phyloP scores from a whole-genome alignment of 2,329 filamentous ascomycete genomes.

The Dryadomyces sulphureus region DNA sequence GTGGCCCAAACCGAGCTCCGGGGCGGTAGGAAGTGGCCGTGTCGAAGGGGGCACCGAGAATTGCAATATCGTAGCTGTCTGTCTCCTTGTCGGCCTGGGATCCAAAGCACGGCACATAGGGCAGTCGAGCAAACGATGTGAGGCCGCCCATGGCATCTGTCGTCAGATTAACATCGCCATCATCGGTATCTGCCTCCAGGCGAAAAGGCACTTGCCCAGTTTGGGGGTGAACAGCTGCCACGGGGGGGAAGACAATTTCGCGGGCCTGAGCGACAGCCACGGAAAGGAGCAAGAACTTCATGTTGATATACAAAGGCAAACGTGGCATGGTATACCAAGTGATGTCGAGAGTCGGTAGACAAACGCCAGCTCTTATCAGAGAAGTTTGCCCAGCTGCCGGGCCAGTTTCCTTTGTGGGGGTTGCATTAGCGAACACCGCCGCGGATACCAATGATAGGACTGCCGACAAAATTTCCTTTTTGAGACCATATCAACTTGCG shows the following conservation, averaged over 20 bases:
- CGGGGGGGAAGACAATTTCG: slow-evolving; percentile 8
- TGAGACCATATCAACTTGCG: background rate
- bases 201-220: background rate
- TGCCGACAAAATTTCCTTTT: background rate
- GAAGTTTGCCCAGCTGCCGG: background rate
- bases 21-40: slow-evolving; percentile 19
- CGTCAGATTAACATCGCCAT: slow-evolving; percentile 22
- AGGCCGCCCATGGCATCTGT: slow-evolving; percentile 37
- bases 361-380: background rate
- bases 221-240: slow-evolving; percentile 2
- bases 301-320: background rate
- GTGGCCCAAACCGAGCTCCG: slow-evolving; percentile 16
- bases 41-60: slow-evolving; percentile 35
- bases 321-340: background rate
- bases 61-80: slow-evolving; percentile 41
- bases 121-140: slow-evolving; percentile 47
- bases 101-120: slow-evolving; percentile 41
- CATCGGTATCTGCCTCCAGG: background rate
- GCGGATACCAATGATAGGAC: background rate
- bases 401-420: background rate
- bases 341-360: background rate
- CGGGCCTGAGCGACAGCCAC: slow-evolving; percentile 5
- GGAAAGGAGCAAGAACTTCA: background rate
- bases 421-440: background rate
- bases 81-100: slow-evolving; percentile 26